Evolutionary conservation across 768 basidiomycete genomes (phyloP).

Genomic region (Suillus decipiens): DNA sequence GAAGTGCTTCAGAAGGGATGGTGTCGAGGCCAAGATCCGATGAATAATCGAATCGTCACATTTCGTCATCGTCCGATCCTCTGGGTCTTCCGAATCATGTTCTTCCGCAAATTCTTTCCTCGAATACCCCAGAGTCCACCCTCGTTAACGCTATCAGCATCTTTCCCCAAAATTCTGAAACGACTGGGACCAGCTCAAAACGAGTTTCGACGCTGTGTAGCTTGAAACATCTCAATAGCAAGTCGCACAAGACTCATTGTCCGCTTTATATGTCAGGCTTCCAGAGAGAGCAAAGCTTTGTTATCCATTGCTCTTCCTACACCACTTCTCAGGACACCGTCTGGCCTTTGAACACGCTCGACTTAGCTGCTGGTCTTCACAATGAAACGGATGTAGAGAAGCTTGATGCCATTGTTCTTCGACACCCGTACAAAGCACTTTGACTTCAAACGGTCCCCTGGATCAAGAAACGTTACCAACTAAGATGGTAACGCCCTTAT

Average conservation of each 20-base stretch:
- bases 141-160: neutral
- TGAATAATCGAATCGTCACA: neutral
- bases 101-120: neutral
- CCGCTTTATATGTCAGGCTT: conserved; percentile 17
- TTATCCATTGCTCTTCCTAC: conserved; percentile 13
- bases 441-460: conserved; percentile 1
- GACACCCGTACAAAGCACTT: conserved; percentile 11
- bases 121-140: neutral
- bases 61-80: neutral
- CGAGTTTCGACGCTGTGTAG: neutral
- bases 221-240: conserved; percentile 6
- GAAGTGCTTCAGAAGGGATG: too few species aligned
- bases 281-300: conserved; percentile 17
- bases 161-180: neutral
- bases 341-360: conserved; percentile 3
- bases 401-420: conserved; percentile 7
- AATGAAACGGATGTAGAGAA: neutral
- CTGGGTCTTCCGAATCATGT: neutral
- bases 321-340: conserved; percentile 11
- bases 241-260: conserved; percentile 12
- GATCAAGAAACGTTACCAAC: neutral
- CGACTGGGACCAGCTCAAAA: neutral
- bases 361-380: neutral
- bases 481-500: neutral
- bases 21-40: too few species aligned